Conservation (phyloP, 148 eudicot genomes). For the Diospyros lotus region DNA sequence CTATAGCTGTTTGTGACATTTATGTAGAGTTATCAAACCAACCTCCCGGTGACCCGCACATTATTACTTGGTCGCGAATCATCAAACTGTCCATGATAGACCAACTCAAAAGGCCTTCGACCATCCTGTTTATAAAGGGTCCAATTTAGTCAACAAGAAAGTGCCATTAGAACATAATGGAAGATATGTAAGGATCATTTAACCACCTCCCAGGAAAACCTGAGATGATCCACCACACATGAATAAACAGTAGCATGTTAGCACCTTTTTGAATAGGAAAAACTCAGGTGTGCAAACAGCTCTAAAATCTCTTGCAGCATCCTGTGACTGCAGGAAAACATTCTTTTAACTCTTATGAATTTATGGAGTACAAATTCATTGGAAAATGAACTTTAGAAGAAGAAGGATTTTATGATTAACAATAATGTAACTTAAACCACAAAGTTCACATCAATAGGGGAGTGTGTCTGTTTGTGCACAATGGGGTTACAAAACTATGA, state of each 20-base stretch:
- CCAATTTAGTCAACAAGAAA: neutral
- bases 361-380: neutral
- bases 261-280: constrained; percentile 85
- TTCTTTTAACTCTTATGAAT: neutral
- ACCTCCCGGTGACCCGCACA: constrained; percentile 84
- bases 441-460: neutral
- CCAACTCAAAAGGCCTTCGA: constrained; percentile 90
- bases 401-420: neutral
- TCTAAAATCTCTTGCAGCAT: constrained; percentile 81
- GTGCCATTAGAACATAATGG: neutral
- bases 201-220: neutral
- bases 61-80: constrained; percentile 85
- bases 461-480: neutral
- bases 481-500: neutral
- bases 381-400: neutral
- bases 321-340: constrained; percentile 66
- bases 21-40: neutral
- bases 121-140: constrained; percentile 50
- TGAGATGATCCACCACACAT: neutral
- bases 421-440: neutral
- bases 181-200: neutral
- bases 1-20: too few relatives aligned
- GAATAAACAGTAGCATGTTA: neutral
- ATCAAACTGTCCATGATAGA: constrained; percentile 95
- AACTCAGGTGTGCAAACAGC: constrained; percentile 98